A percentile compares a stretch with the other conserved stretches of the same genome.
These are phyloP conservation scores for Cyberlindnera japonica DNA, from an alignment of 805 yeast species.

Conservation along the genomic window DNA sequence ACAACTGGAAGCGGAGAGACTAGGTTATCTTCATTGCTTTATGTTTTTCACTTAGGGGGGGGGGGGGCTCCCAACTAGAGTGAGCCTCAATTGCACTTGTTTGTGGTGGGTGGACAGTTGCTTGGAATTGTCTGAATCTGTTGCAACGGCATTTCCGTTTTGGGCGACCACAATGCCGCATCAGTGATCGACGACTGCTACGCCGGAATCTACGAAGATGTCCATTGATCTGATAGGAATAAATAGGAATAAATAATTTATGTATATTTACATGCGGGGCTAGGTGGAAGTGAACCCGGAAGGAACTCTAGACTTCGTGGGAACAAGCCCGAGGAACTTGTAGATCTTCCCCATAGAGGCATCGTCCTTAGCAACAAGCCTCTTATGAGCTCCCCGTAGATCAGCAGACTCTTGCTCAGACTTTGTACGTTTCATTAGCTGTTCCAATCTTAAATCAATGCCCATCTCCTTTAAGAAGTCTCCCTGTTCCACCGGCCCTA, in stretches of 20 bases:
- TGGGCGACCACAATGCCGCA: constrained; percentile 8
- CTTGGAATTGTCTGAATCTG: background rate
- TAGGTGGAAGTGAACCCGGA: constrained; percentile 7
- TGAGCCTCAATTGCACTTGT: background rate
- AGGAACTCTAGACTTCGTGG: constrained; percentile 29
- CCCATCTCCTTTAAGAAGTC: constrained; percentile 78
- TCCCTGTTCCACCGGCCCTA: constrained; percentile 71
- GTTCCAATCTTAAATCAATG: constrained; percentile 63
- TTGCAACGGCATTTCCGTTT: constrained; percentile 10
- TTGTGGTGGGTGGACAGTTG: background rate
- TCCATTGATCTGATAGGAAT: too few species aligned
- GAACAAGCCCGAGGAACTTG: constrained; percentile 64
- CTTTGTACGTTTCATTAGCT: constrained; percentile 43
- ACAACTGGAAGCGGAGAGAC: too few species aligned
- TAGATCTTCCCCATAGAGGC: constrained; percentile 74
- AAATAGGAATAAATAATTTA: too few species aligned
- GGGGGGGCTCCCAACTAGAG: background rate
- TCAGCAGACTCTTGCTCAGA: constrained; percentile 44
- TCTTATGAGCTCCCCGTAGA: constrained; percentile 51
- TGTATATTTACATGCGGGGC: too few species aligned
- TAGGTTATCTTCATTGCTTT: too few species aligned
- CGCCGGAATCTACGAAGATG: too few species aligned
- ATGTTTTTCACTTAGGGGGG: too few species aligned
- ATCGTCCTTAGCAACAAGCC: constrained; percentile 59
- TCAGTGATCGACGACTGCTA: too few species aligned